Evolutionary conservation across 2,329 filamentous ascomycete species (phyloP).

Genomic region (Microsporum ferrugineum): DNA sequence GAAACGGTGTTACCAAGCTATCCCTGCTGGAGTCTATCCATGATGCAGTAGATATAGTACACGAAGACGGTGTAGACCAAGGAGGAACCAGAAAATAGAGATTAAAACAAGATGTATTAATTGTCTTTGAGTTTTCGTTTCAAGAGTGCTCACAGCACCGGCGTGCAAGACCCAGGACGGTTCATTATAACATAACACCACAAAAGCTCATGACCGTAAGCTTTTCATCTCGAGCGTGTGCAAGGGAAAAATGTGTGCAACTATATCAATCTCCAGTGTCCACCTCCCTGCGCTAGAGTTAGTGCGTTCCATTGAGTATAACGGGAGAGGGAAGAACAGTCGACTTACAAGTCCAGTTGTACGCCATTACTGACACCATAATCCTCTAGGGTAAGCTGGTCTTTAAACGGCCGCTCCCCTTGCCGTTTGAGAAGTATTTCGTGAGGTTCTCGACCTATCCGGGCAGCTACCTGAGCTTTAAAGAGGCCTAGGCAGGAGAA

Average conservation of each 20-base stretch:
- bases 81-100: not conserved
- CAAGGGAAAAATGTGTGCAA: not conserved
- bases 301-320: conserved; percentile 14
- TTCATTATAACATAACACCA: not conserved
- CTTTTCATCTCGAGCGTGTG: not conserved
- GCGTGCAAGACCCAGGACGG: not conserved
- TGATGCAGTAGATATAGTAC: not conserved
- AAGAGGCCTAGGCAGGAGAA: conserved; percentile 47
- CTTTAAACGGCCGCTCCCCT: conserved; percentile 87
- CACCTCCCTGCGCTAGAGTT: conserved; percentile 30
- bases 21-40: not conserved
- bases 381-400: conserved; percentile 74
- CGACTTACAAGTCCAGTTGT: conserved; percentile 37
- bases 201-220: not conserved
- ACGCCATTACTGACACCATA: conserved; percentile 93
- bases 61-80: not conserved
- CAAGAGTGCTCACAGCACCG: not conserved
- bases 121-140: not conserved
- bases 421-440: conserved; percentile 89
- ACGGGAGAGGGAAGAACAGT: not conserved
- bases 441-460: conserved; percentile 77
- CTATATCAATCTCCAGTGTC: conserved; percentile 35
- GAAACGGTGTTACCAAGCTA: not conserved
- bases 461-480: conserved; percentile 81
- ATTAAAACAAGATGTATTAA: not conserved